phyloP scores from a whole-genome alignment of 2,329 filamentous ascomycete genomes.

The Diplodia sapinea region DNA sequence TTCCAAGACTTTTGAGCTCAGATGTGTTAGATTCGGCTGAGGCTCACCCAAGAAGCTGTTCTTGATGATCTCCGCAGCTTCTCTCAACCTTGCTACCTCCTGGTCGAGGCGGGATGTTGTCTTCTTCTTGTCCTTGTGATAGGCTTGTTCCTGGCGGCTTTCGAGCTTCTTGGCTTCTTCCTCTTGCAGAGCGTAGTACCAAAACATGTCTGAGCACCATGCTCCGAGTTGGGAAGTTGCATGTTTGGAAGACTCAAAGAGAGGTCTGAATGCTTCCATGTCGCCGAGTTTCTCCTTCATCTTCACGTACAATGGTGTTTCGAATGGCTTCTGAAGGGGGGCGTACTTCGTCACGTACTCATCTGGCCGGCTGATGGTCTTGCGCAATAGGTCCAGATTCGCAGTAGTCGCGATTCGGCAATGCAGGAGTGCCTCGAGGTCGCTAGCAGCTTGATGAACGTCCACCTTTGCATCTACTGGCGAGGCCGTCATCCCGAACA shows the following conservation, averaged over 20 bases:
- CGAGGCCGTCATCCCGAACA: conserved; percentile 97
- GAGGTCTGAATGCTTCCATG: conserved; percentile 58
- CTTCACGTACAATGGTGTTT: conserved; percentile 68
- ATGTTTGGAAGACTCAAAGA: conserved; percentile 65
- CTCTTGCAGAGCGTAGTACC: conserved; percentile 72
- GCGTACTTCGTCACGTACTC: conserved; percentile 66
- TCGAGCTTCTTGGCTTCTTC: conserved; percentile 67
- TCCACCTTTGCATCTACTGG: conserved; percentile 85
- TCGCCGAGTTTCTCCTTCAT: conserved; percentile 62
- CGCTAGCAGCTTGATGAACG: conserved; percentile 68
- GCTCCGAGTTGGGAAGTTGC: conserved; percentile 72
- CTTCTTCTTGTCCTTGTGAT: conserved; percentile 52
- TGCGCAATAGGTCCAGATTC: conserved; percentile 64
- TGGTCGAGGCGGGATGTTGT: conserved; percentile 52
- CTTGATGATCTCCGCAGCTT: conserved; percentile 64
- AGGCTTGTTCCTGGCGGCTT: conserved; percentile 19
- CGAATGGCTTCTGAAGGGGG: conserved; percentile 57
- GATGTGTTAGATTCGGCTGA: conserved; percentile 45
- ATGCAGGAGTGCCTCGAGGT: conserved; percentile 78
- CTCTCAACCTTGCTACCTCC: conserved; percentile 62
- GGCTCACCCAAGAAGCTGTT: conserved; percentile 55
- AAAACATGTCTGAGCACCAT: conserved; percentile 86
- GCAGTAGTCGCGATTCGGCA: conserved; percentile 81
- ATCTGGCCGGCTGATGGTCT: conserved; percentile 63
- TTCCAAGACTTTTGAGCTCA: conserved; percentile 76